Base-by-base conservation (phyloP, 1,284 basidiomycete species). In the Sutorius eximius region DNA sequence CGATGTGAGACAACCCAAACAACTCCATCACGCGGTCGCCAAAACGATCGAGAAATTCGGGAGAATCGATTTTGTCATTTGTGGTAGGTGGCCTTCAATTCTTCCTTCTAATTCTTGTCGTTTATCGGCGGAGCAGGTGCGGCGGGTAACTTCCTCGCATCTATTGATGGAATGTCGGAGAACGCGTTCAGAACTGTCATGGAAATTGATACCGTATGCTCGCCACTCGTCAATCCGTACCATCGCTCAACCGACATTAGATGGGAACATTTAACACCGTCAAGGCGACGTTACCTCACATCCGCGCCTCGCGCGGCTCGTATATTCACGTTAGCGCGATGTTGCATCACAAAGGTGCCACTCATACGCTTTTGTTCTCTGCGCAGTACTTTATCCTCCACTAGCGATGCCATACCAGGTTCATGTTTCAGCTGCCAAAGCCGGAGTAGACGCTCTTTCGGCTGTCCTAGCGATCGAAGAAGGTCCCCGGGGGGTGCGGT, bases 361-460 rank as follows among this genome's bases (percentile, higher is more conserved):
- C 22, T 36, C 34, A 4, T 41, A 24, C 41, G 27, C 41, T 55
- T 33, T 48, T 36, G 12, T 51, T 50, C 47, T 9, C 22, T 37
- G 48, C 42, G n/a, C 32, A 10, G n/a, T 52, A 16, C 13, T 56
- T 55, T 18, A 51, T 53, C 20, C 45, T 33, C 24, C 42, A 8
- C 49, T 67, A 89, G 91, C 78, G 12, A 86, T 89, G n/a, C 91
- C 93, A 1, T 94, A 87, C 71, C 95, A 98, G 73, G 90, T 85
- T 5, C 95, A 98, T 66, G 92, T 96, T 8, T 93, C 91, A 22
- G 93, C 95, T 13, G 96, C 96, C 20, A 98, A 98, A 74, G 95
- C 95, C 0, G 96, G 85, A 10, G 85, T 98, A 34, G 95, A 99
- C 67, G 93, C 95, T 0, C 75, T 95, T 5, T 90, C 87, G 52